Percentiles rank a stretch among this genome's conserved stretches.
Evolutionary conservation across 805 yeast genomes (phyloP).

Genomic region (Barnettozyma sp.): DNA sequence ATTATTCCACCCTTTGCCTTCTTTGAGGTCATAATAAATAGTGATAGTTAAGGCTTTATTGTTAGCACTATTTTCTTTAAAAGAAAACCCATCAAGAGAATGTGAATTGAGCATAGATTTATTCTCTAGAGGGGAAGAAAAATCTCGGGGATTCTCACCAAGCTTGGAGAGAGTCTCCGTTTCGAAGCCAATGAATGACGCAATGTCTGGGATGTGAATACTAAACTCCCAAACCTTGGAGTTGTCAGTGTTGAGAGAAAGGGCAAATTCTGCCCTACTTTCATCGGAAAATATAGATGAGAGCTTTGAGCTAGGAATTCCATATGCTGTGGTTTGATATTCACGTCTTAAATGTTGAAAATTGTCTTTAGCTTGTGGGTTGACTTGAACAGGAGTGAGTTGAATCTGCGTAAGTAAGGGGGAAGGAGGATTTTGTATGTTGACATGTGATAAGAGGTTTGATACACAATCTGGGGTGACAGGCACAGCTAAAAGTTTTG

Average conservation of each 20-base stretch:
- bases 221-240: conserved; percentile 6
- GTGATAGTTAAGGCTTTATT: conserved; percentile 11
- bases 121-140: background rate
- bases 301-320: conserved; percentile 9
- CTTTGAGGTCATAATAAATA: conserved; percentile 4
- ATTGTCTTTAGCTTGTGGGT: background rate
- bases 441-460: background rate
- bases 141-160: conserved; percentile 1
- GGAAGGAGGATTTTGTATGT: background rate
- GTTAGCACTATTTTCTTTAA: conserved; percentile 1
- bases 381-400: background rate
- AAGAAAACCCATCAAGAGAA: background rate
- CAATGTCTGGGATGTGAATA: conserved; percentile 13
- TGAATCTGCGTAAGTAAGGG: background rate
- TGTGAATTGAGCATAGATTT: conserved; percentile 3
- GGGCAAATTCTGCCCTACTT: conserved; percentile 6
- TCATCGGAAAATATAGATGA: conserved; percentile 2
- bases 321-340: conserved; percentile 4
- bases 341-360: conserved; percentile 7
- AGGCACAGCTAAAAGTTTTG: background rate
- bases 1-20: conserved; percentile 6
- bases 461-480: conserved; percentile 1
- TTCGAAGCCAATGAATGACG: conserved; percentile 2
- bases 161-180: background rate
- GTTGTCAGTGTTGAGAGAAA: conserved; percentile 5